Percentiles rank a stretch among this genome's conserved stretches.
These are phyloP conservation scores for Phylloporus sp. DNA, from an alignment of 768 basidiomycete species.

Conservation along the genomic window DNA sequence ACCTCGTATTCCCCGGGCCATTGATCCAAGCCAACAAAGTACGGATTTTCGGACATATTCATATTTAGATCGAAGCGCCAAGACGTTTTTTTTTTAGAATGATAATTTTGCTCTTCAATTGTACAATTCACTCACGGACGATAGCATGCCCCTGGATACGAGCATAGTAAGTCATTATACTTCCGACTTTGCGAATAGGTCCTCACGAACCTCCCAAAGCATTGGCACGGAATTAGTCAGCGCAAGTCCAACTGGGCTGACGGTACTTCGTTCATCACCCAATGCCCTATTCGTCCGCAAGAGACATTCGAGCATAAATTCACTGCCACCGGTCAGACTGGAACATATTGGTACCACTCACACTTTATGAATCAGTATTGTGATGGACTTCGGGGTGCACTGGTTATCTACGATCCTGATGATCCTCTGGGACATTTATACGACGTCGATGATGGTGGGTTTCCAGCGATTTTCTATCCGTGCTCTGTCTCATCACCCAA, in stretches of 20 bases:
- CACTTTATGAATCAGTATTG: slow-evolving; percentile 37
- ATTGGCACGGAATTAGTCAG: slow-evolving; percentile 54
- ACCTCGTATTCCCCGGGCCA: slow-evolving; percentile 43
- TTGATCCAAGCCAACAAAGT: slow-evolving; percentile 39
- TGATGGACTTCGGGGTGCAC: slow-evolving; percentile 36
- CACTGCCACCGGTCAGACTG: slow-evolving; percentile 18
- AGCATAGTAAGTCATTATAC: slow-evolving; percentile 28
- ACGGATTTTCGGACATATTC: background rate
- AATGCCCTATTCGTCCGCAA: slow-evolving; percentile 31
- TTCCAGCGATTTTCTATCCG: too few relatives aligned
- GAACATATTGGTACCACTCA: slow-evolving; percentile 35
- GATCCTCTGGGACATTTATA: slow-evolving; percentile 37
- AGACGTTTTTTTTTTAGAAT: slow-evolving; percentile 29
- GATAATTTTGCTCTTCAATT: slow-evolving; percentile 39
- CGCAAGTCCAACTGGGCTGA: slow-evolving; percentile 40
- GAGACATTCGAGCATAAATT: slow-evolving; percentile 24
- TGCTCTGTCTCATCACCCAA: too few relatives aligned
- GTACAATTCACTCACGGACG: slow-evolving; percentile 40
- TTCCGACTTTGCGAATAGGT: background rate
- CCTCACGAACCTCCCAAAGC: slow-evolving; percentile 33
- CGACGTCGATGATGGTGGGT: slow-evolving; percentile 43
- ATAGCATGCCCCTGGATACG: slow-evolving; percentile 44
- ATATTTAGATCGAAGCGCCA: background rate
- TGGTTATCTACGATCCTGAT: slow-evolving; percentile 39
- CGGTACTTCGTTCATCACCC: slow-evolving; percentile 37